Evolutionary conservation across 805 yeast species (phyloP).

Genomic region (Nakazawaea peltata): DNA sequence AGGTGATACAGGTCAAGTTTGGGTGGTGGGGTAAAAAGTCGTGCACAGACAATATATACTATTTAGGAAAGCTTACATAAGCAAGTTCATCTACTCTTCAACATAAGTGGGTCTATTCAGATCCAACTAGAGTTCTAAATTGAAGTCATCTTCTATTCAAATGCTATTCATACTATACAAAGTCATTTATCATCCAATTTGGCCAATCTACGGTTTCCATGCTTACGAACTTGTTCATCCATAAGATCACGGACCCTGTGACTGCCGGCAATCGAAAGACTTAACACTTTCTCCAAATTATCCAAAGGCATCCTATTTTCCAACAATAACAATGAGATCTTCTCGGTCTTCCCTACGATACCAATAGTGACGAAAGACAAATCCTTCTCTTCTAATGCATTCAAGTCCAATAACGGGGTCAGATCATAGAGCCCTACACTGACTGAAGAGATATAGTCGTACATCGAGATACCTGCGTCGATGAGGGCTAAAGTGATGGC

Average conservation of each 20-base stretch:
- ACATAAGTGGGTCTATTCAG: no score
- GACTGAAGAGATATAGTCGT: conserved; percentile 79
- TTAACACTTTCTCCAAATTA: conserved; percentile 63
- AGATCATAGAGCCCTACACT: conserved; percentile 72
- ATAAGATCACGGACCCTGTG: conserved; percentile 74
- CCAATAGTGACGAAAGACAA: conserved; percentile 79
- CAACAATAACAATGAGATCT: conserved; percentile 64
- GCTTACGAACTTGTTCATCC: conserved; percentile 77
- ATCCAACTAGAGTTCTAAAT: no score
- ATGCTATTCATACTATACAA: neutral
- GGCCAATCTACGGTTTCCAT: conserved; percentile 53
- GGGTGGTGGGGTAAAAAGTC: no score
- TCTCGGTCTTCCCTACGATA: conserved; percentile 74
- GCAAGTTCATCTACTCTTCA: no score
- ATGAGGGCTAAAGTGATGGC: conserved; percentile 83
- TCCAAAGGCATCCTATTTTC: conserved; percentile 87
- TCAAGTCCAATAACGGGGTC: conserved; percentile 75
- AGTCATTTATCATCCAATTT: conserved; percentile 22
- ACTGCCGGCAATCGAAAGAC: conserved; percentile 82
- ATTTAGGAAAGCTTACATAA: no score
- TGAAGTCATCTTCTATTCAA: conserved; percentile 9
- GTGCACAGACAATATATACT: no score
- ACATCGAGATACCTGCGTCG: conserved; percentile 94
- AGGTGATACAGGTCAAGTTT: no score
- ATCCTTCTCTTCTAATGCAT: conserved; percentile 75